phyloP scores from a whole-genome alignment of 2,329 filamentous ascomycete species.

The Paracorniculantispora psalliotae region DNA sequence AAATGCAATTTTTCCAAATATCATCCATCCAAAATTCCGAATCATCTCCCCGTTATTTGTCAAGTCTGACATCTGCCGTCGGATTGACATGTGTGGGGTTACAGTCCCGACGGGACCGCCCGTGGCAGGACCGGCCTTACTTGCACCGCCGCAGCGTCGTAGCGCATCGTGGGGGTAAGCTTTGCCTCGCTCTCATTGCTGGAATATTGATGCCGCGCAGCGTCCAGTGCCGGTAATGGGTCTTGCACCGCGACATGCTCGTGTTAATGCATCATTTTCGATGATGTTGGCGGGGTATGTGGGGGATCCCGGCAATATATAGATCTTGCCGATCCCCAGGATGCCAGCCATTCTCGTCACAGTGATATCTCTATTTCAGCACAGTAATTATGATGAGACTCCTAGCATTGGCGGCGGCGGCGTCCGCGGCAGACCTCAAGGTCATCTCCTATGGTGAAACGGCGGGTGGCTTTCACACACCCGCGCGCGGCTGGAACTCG shows the following conservation, averaged over 20 bases:
- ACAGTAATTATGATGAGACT: not conserved
- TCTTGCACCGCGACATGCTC: not conserved
- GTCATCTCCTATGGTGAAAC: slow-evolving; percentile 17
- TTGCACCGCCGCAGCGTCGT: not conserved
- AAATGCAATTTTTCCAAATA: too few relatives aligned
- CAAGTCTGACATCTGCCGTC: not conserved
- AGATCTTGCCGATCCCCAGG: not conserved
- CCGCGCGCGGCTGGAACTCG: slow-evolving; percentile 20
- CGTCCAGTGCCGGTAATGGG: not conserved
- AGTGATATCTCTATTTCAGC: too few relatives aligned
- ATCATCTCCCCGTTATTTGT: too few relatives aligned
- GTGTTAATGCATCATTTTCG: not conserved
- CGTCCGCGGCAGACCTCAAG: slow-evolving; percentile 8
- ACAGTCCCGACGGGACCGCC: not conserved
- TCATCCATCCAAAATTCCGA: too few relatives aligned
- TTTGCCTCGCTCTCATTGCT: not conserved
- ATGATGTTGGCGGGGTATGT: not conserved
- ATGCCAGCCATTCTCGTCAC: too few relatives aligned
- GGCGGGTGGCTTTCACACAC: slow-evolving; percentile 15
- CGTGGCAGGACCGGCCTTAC: not conserved
- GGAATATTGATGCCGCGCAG: not conserved
- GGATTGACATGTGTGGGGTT: not conserved
- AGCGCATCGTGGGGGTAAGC: not conserved
- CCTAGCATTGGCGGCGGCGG: slow-evolving; percentile 10
- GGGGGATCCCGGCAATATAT: not conserved